These are phyloP conservation scores for Umbilicus rupestris DNA, from an alignment of 164 flowering plant species.

Conservation along the genomic window DNA sequence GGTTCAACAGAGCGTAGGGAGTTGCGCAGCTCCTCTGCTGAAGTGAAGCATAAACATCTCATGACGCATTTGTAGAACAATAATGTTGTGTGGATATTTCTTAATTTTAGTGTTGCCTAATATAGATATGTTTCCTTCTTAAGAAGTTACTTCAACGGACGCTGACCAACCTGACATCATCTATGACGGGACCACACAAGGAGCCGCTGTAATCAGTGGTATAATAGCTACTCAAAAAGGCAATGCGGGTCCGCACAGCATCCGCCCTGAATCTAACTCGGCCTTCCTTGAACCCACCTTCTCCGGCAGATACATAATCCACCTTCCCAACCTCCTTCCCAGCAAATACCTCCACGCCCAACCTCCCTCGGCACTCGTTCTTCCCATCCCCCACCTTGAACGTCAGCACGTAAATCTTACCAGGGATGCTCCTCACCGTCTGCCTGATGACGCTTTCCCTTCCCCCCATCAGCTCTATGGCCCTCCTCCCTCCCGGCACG, in stretches of 20 bases:
- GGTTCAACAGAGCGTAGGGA: slow-evolving; percentile 33
- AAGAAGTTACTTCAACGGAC: too few relatives aligned
- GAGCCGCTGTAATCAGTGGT: slow-evolving; percentile 50
- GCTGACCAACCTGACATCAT: slow-evolving; percentile 52
- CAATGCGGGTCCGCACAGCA: slow-evolving; percentile 32
- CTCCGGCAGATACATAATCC: slow-evolving; percentile 51
- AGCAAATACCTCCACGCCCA: slow-evolving; percentile 66
- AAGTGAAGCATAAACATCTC: slow-evolving; percentile 10
- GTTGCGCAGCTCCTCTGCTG: slow-evolving; percentile 20
- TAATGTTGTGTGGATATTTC: neutral
- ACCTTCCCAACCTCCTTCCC: slow-evolving; percentile 37
- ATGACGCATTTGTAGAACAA: neutral
- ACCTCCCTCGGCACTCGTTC: slow-evolving; percentile 55
- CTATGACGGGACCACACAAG: slow-evolving; percentile 74
- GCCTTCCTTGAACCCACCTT: slow-evolving; percentile 59
- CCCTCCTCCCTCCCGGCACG: slow-evolving; percentile 65
- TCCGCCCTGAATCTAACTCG: slow-evolving; percentile 43
- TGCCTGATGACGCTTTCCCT: slow-evolving; percentile 76
- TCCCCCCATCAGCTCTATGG: slow-evolving; percentile 69
- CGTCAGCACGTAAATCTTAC: slow-evolving; percentile 39
- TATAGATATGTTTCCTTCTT: too few relatives aligned
- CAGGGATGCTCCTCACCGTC: slow-evolving; percentile 34
- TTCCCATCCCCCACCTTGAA: slow-evolving; percentile 67
- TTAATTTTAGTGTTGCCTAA: neutral
- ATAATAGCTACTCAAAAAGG: slow-evolving; percentile 59